phyloP scores from a whole-genome alignment of 2,329 filamentous ascomycete species.

The Sordariomycetes sp. region DNA sequence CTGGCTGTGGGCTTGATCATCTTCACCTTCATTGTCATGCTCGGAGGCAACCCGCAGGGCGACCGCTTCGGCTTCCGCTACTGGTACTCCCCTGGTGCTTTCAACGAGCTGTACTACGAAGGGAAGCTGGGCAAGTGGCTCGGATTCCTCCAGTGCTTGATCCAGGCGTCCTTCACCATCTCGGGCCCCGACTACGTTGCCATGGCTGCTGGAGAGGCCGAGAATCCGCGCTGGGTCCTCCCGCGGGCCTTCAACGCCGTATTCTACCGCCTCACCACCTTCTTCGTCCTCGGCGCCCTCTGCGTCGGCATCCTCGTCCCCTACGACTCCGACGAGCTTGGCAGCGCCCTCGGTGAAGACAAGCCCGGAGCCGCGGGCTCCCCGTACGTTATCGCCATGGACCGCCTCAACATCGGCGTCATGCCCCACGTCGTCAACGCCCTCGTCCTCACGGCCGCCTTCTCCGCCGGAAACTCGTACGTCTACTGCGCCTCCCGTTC shows the following conservation, averaged over 20 bases:
- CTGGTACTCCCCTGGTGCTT: slow-evolving; percentile 61
- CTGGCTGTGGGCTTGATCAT: slow-evolving; percentile 62
- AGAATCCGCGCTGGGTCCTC: slow-evolving; percentile 60
- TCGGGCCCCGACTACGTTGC: slow-evolving; percentile 60
- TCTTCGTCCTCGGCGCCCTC: slow-evolving; percentile 68
- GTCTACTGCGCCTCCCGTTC: slow-evolving; percentile 59
- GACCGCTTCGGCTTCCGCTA: slow-evolving; percentile 65
- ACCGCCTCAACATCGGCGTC: slow-evolving; percentile 50
- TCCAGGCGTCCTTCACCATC: slow-evolving; percentile 60
- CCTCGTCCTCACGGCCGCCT: slow-evolving; percentile 58
- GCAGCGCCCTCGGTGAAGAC: slow-evolving; percentile 46
- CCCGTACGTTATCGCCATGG: slow-evolving; percentile 60
- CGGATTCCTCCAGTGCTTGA: slow-evolving; percentile 68
- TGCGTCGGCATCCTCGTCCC: slow-evolving; percentile 64
- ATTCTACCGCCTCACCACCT: slow-evolving; percentile 67
- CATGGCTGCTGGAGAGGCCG: slow-evolving; percentile 62
- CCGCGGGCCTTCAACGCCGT: slow-evolving; percentile 70
- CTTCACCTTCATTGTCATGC: slow-evolving; percentile 76
- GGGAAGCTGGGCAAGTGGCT: slow-evolving; percentile 63
- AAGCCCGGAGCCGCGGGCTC: slow-evolving; percentile 61
- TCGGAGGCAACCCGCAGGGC: slow-evolving; percentile 68
- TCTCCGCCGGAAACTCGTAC: slow-evolving; percentile 57
- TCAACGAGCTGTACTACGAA: slow-evolving; percentile 53
- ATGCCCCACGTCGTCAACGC: slow-evolving; percentile 67
- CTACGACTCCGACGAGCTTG: slow-evolving; percentile 55